Conservation (phyloP, 805 yeast genomes). For the Jamesozyma jinghongensis region DNA sequence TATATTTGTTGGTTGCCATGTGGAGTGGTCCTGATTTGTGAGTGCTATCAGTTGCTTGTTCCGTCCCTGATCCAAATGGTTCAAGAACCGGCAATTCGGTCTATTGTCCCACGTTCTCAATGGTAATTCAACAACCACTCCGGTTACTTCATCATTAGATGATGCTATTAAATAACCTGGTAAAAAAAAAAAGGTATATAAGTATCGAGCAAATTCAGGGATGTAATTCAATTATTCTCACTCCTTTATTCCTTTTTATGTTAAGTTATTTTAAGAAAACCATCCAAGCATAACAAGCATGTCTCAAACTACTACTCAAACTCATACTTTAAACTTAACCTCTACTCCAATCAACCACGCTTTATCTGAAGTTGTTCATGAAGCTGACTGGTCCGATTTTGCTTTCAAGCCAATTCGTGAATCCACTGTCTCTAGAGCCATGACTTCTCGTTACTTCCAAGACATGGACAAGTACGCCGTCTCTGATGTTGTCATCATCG, state of each 20-base stretch:
- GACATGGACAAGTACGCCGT: constrained; percentile 69
- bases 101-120: too few species aligned
- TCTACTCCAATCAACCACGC: constrained; percentile 20
- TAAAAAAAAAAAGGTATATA: too few species aligned
- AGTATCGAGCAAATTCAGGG: too few species aligned
- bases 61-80: too few species aligned
- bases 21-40: too few species aligned
- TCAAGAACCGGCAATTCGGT: too few species aligned
- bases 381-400: constrained; percentile 55
- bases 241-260: neutral
- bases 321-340: constrained; percentile 8
- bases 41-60: too few species aligned
- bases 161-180: too few species aligned
- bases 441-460: constrained; percentile 65
- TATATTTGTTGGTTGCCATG: too few species aligned
- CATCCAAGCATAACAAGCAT: neutral
- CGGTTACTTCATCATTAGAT: too few species aligned
- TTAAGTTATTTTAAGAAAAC: neutral
- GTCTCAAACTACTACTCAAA: constrained; percentile 9
- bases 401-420: constrained; percentile 66
- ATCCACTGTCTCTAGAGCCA: constrained; percentile 70
- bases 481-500: constrained; percentile 64
- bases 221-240: neutral
- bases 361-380: constrained; percentile 25
- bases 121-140: too few species aligned